Conservation (phyloP, 148 eudicot species). For the Agrostemma githago region DNA sequence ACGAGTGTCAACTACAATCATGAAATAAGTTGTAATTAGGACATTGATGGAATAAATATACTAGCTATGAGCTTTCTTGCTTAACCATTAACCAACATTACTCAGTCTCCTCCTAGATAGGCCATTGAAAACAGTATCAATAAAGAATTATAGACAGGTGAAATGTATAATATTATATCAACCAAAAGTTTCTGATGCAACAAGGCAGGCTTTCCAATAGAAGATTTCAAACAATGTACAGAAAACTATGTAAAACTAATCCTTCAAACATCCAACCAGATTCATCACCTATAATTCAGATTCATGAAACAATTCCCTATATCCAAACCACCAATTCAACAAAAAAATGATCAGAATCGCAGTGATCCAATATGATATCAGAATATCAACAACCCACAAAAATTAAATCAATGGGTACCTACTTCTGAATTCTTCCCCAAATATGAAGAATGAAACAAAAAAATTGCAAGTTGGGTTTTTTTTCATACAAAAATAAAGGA, state of each 20-base stretch:
- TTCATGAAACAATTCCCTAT: neutral
- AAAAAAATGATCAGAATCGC: constrained; percentile 1
- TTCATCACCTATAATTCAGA: neutral
- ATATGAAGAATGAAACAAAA: neutral
- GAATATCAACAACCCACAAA: constrained; percentile 15
- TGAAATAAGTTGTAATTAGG: too few relatives aligned
- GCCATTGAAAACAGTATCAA: neutral
- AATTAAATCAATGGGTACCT: constrained; percentile 10
- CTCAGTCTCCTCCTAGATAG: neutral
- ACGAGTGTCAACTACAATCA: too few relatives aligned
- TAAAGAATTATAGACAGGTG: neutral
- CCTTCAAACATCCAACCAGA: constrained; percentile 8
- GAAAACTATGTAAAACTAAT: neutral
- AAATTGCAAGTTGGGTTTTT: too few relatives aligned
- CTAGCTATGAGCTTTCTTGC: too few relatives aligned
- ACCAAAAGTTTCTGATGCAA: neutral
- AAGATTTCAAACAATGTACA: neutral
- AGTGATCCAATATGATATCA: constrained; percentile 12
- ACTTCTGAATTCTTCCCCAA: constrained; percentile 8
- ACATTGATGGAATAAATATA: too few relatives aligned
- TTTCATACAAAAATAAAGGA: too few relatives aligned
- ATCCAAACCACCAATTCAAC: neutral
- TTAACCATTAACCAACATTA: too few relatives aligned
- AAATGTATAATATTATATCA: too few relatives aligned
- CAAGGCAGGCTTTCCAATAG: neutral